Evolutionary conservation across 2,329 filamentous ascomycete species (phyloP), one percentile per base, ranked within the genome.

Genomic region (Aspergillus caelatus): DNA sequence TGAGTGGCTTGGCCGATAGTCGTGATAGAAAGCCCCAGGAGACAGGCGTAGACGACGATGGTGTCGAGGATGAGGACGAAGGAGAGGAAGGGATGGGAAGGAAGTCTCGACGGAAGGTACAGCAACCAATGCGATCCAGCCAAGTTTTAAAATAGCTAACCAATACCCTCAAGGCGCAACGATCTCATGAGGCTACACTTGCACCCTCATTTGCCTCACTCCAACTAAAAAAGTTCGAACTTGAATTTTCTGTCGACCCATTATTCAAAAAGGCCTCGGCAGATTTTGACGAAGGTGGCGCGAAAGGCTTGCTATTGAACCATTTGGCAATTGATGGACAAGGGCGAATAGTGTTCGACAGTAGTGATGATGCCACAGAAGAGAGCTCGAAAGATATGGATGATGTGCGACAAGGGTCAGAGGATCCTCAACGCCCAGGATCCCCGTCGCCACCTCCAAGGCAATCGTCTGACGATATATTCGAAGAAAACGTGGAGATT

Each of bases 191-290:
- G 80, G 90, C 92, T n/a, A 99, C 95, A 0, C 83, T 99, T 7
- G 95, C 92, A 3, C 89, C 92, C 0, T 95, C 92, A 0, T 98
- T 98, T 77, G 88, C 90, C 48, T 89, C 94, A 21, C 77, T 99
- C 60, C 93, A 97, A 75, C 84, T 98, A 71, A 99, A 99, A 80
- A 99, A 98, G 79, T 94, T 99, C 73, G 95, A 99, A 71, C 85
- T 98, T 52, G 95, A 99, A 74, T 97, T 99, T 69, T 89, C 94
- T 0, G 94, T 99, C 6, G 95, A 99, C 74, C 95, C 95, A 2
- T 81, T 99, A n/a, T 99, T 99, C 86, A 99, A 99, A 75, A 99
- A 99, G 75, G 94, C 94, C 0, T 96, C 94, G 7, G 95, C 95
- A 50, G 95, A 99, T 80, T 99, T 99, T 69, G 95, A 99, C 75